These are phyloP conservation scores for Hypoxylon sp. DNA, from an alignment of 2,329 filamentous ascomycete genomes.

Conservation along the genomic window DNA sequence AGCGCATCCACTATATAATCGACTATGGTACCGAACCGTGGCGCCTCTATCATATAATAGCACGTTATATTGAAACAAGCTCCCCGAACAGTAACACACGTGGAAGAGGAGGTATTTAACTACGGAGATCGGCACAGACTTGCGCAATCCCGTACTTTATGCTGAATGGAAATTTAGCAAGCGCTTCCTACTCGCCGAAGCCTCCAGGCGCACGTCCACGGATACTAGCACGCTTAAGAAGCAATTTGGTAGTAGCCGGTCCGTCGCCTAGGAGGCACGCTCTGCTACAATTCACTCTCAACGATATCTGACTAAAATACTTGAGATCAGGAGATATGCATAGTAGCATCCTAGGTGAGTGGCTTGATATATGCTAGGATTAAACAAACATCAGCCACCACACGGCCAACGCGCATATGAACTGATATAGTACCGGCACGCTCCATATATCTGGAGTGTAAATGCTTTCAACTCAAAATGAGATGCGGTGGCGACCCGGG, in stretches of 20 bases:
- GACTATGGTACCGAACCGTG: background rate
- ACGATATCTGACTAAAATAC: background rate
- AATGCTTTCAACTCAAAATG: constrained; percentile 7
- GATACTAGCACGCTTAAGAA: background rate
- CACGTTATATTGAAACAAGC: background rate
- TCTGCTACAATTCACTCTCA: background rate
- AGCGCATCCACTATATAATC: background rate
- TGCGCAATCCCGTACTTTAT: constrained; percentile 7
- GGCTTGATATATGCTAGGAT: background rate
- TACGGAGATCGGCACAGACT: background rate
- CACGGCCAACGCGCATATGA: background rate
- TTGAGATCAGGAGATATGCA: background rate
- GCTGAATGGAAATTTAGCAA: constrained; percentile 10
- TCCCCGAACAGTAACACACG: background rate
- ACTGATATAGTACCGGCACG: background rate
- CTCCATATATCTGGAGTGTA: background rate
- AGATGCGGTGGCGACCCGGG: constrained; percentile 28
- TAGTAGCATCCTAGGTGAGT: background rate
- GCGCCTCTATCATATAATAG: constrained; percentile 3
- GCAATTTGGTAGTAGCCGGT: background rate
- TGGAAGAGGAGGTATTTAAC: background rate
- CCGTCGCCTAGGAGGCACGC: background rate
- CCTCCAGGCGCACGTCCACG: background rate
- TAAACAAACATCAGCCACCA: constrained; percentile 9
- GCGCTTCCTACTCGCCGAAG: background rate